Percentiles rank a stretch among this genome's conserved stretches.
These are phyloP conservation scores for Chytriomyces confervae DNA, from an alignment of 192 early-diverging fungal species.

Conservation along the genomic window DNA sequence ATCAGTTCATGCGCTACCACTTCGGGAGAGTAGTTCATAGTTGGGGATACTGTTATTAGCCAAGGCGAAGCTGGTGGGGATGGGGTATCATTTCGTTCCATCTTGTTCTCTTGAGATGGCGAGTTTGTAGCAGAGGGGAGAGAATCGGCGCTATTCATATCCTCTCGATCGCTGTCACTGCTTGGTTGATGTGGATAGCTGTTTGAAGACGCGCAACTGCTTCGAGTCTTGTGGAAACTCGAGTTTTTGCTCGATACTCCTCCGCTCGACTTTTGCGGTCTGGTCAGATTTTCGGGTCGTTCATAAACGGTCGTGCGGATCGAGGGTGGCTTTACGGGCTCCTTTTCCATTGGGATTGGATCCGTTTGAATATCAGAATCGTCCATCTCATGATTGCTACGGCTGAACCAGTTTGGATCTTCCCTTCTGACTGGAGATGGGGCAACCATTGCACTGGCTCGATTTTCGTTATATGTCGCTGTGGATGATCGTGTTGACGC, in stretches of 20 bases:
- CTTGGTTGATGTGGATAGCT: neutral
- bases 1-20: neutral
- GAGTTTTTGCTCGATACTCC: no score
- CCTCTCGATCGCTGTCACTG: no score
- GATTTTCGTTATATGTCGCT: neutral
- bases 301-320: neutral
- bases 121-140: neutral
- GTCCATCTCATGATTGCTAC: neutral
- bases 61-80: no score
- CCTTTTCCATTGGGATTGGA: neutral
- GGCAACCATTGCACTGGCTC: conserved; percentile 2
- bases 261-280: neutral
- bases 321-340: neutral
- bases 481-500: conserved; percentile 2
- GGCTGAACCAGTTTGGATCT: neutral
- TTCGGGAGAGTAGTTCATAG: neutral
- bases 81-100: no score
- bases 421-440: neutral
- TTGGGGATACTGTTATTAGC: no score
- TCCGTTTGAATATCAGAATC: neutral
- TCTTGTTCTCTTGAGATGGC: neutral
- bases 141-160: neutral
- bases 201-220: neutral
- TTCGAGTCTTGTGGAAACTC: neutral
- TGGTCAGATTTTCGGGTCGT: neutral